Percentiles rank a stretch among this genome's conserved stretches.
Evolutionary conservation across 2,329 filamentous ascomycete species (phyloP).

Genomic region (Colletotrichum neosansevieriae): DNA sequence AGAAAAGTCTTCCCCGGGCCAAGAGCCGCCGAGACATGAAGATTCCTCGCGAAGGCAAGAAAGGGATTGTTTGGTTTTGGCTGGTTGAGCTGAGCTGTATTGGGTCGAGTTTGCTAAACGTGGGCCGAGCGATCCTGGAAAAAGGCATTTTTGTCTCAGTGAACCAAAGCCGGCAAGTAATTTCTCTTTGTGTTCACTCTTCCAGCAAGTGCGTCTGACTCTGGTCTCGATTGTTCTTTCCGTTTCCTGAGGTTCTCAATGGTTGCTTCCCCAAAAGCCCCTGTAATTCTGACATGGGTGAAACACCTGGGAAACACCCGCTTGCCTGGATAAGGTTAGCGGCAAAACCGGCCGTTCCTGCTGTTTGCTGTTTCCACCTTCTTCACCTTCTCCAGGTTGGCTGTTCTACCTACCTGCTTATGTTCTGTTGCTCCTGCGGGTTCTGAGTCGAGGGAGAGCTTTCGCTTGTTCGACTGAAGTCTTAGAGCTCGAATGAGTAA

Average conservation of each 20-base stretch:
- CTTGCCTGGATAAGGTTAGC: slow-evolving; percentile 37
- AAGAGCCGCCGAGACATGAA: slow-evolving; percentile 16
- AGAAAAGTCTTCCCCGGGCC: slow-evolving; percentile 21
- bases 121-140: background rate
- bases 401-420: background rate
- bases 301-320: slow-evolving; percentile 18
- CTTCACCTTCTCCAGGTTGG: background rate
- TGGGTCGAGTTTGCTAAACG: background rate
- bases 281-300: slow-evolving; percentile 9
- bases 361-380: slow-evolving; percentile 11
- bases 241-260: background rate
- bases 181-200: background rate
- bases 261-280: slow-evolving; percentile 6
- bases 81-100: background rate
- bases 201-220: background rate
- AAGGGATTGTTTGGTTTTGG: slow-evolving; percentile 31
- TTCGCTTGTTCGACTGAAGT: background rate
- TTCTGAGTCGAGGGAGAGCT: slow-evolving; percentile 9
- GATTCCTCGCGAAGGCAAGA: slow-evolving; percentile 34
- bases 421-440: background rate
- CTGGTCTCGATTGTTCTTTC: slow-evolving; percentile 9
- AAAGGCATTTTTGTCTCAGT: background rate
- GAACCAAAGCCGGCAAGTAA: background rate
- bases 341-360: background rate
- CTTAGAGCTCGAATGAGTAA: slow-evolving; percentile 13